Base-by-base conservation (phyloP, 2,329 filamentous ascomycete species). In the Colletotrichum tanaceti region DNA sequence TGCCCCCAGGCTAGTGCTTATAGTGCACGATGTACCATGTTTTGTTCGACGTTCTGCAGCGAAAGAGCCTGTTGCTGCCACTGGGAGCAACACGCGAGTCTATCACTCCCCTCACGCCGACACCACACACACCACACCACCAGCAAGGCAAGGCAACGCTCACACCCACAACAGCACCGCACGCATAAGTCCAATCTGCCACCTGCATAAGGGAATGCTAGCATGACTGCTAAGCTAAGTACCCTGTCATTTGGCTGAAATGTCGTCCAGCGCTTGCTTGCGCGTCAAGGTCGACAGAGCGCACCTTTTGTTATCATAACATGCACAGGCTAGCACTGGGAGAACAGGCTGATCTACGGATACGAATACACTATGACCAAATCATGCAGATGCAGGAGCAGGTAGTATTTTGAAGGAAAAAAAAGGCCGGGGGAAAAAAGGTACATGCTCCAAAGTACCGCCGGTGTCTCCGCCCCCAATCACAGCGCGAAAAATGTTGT, bases 401-500 rank as follows among this genome's bases (percentile, higher is more conserved):
- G 32, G 32, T 35, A 3, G 9, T 35, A 35, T 35, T 35, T 35
- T 35, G 32, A 10, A 35, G 9, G 10, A 35, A 35, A 10, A 35
- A 35, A 35, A 35, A 10, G 32, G 32, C 9, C 18, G 24, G 32
- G 28, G 18, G 9, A 5, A 10, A 28, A 47, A 24, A 59, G 44
- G 2, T 59, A 59, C 57, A 14, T 49, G 6, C 5, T 13, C n/a
- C 4, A 24, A 65, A 60, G 66, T 69, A 69, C 62, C 66, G 38
- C 43, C 47, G 50, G 35, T 35, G 39, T 54, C 60, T 63, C 65
- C 65, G 60, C 53, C 65, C 60, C 66, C 63, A 66, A 58, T 49
- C 57, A 59, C 32, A 59, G 20, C 35, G 41, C 20, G 11, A 38
- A 49, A 49, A 47, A 24, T 16, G 28, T 49, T 49, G 46, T 60